phyloP scores from a whole-genome alignment of 139 green algal genomes.

The Chlamydomonas incerta region DNA sequence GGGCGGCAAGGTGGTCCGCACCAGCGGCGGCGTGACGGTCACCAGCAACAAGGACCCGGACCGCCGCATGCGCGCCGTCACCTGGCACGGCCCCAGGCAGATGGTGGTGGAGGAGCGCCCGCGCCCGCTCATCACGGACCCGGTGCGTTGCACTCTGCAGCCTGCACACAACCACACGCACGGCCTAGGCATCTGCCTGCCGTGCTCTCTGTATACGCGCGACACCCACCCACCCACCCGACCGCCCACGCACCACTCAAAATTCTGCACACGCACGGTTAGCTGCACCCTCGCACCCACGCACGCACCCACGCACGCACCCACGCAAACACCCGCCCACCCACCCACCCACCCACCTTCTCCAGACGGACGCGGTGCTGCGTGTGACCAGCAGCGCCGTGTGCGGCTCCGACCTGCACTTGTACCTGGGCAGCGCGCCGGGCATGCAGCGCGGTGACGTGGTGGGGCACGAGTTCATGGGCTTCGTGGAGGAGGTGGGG shows the following conservation, averaged over 20 bases:
- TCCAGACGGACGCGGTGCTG: constrained; percentile 76
- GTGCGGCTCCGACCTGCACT: constrained; percentile 83
- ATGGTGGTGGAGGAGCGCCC: constrained; percentile 50
- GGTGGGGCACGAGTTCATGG: constrained; percentile 86
- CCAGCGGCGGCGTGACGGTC: constrained; percentile 6
- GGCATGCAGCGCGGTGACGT: constrained; percentile 76
- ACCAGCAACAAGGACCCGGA: constrained; percentile 42
- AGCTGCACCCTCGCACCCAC: no score
- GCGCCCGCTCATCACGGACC: constrained; percentile 55
- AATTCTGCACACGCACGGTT: no score
- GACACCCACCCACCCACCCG: no score
- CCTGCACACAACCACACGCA: no score
- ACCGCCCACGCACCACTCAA: no score
- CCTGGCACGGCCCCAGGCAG: constrained; percentile 50
- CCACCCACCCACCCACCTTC: no score
- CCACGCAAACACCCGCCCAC: no score
- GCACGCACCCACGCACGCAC: no score
- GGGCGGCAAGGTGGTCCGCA: constrained; percentile 31
- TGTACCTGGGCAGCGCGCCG: constrained; percentile 62
- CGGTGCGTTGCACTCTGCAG: constrained; percentile 44
- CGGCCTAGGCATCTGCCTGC: no score
- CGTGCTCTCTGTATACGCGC: no score
- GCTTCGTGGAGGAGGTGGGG: constrained; percentile 70
- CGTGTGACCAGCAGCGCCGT: constrained; percentile 75
- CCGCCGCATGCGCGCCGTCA: constrained; percentile 44